Percentiles rank a stretch among this genome's conserved stretches.
These are phyloP conservation scores for Rhodosporidiobolus odoratus DNA, from an alignment of 768 basidiomycete genomes.

Conservation along the genomic window DNA sequence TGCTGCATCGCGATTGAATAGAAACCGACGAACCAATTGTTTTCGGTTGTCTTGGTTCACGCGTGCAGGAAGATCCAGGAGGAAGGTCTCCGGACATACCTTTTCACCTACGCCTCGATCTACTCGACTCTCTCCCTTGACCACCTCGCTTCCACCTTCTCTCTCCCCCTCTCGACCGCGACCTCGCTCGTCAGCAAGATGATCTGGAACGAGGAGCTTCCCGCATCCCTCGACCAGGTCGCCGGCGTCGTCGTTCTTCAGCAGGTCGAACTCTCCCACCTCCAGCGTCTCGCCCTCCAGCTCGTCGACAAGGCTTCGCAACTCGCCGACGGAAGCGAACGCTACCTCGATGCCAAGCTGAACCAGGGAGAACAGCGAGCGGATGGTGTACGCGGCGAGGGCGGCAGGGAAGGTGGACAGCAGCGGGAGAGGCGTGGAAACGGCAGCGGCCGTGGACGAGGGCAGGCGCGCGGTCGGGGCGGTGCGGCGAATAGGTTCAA, in stretches of 20 bases:
- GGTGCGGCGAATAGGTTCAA: constrained; percentile 32
- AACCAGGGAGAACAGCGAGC: constrained; percentile 27
- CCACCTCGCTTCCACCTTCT: constrained; percentile 80
- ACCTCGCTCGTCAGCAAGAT: constrained; percentile 92
- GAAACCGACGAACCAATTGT: neutral
- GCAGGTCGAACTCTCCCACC: constrained; percentile 75
- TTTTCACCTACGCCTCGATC: constrained; percentile 94
- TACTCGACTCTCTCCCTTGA: constrained; percentile 86
- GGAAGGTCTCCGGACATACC: constrained; percentile 90
- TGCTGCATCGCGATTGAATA: too few relatives aligned
- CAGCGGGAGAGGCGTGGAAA: constrained; percentile 8
- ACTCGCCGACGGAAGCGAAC: constrained; percentile 89
- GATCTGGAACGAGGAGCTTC: constrained; percentile 95
- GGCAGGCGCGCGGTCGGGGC: constrained; percentile 16
- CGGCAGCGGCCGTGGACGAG: constrained; percentile 22
- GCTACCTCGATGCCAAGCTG: constrained; percentile 37
- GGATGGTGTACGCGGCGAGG: constrained; percentile 22
- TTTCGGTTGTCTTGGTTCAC: neutral
- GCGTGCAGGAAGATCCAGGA: constrained; percentile 86
- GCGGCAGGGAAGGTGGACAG: neutral
- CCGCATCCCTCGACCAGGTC: constrained; percentile 84
- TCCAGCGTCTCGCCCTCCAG: constrained; percentile 81
- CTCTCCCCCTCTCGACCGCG: constrained; percentile 69
- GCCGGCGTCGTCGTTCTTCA: constrained; percentile 89
- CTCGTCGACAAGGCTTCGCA: constrained; percentile 80